Base-by-base conservation (phyloP, 2,329 filamentous ascomycete genomes). In the Ceratocystis papillata region DNA sequence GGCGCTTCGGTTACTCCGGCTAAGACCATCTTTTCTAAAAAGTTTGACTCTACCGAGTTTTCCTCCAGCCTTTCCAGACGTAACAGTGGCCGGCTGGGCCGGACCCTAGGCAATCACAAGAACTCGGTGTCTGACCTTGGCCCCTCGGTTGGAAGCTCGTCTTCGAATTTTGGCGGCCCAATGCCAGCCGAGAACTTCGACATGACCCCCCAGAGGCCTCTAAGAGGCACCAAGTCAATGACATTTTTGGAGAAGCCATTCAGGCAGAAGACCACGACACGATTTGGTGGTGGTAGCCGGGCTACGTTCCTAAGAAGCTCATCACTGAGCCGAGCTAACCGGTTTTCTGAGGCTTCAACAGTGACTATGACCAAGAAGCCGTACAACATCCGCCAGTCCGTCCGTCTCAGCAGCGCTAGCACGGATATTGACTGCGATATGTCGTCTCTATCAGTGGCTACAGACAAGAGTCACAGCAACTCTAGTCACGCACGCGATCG, bases 191-290 rank as follows among this genome's bases (percentile, higher is more conserved):
- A 59, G 4, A n/a, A 59, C 15, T 17, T 3, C 2, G 55, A 33
- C 7, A 30, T 25, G 17, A 59, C 28, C 30, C n/a, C 62, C 6
- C 22, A 64, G 12, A 48, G 66, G 8, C 57, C 50, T 30, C 28
- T 67, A n/a, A 63, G 66, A 5, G 63, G 59, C n/a, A 64, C 63
- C n/a, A 67, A 67, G 41, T 67, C 66, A 1, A 67, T 67, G 66
- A 65, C 66, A n/a, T 67, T 67, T 60, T 20, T 67, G n/a, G 66
- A 67, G 15, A 60, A 62, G 17, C 63, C 63, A 22, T 65, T 65
- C 17, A 33, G n/a, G 37, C 63, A 60, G 44, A 64, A 64, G n/a
- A 64, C 33, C 8, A 41, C 64, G 10, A 25, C 25, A 10, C 57
- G 55, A 8, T 17, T 59, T 59, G 55, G 55, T n/a, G 55, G 60